Evolutionary conservation across 2,329 filamentous ascomycete genomes (phyloP).

Genomic region (Dothistroma pini): DNA sequence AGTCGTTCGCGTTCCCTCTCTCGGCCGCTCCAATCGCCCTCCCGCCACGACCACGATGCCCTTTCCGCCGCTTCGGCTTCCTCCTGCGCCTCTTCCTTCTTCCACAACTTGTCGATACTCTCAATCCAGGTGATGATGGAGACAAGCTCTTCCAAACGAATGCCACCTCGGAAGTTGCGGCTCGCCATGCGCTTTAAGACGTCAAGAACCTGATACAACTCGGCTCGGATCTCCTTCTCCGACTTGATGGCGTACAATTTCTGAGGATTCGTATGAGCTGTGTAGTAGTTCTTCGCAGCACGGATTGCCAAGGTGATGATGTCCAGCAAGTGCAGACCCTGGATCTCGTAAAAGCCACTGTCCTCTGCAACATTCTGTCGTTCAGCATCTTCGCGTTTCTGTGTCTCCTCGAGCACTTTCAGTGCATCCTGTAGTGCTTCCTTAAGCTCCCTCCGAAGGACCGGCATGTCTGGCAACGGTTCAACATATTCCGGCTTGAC

Average conservation of each 20-base stretch:
- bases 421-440: slow-evolving; percentile 66
- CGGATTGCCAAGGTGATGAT: slow-evolving; percentile 93
- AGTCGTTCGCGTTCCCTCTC: slow-evolving; percentile 76
- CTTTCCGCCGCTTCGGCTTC: slow-evolving; percentile 68
- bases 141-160: slow-evolving; percentile 72
- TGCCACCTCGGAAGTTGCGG: slow-evolving; percentile 78
- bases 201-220: slow-evolving; percentile 82
- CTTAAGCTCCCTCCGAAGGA: slow-evolving; percentile 68
- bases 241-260: slow-evolving; percentile 81
- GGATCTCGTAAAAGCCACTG: slow-evolving; percentile 76
- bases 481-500: slow-evolving; percentile 76
- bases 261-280: slow-evolving; percentile 81
- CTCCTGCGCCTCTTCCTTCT: slow-evolving; percentile 73
- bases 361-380: slow-evolving; percentile 36
- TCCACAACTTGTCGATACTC: slow-evolving; percentile 71
- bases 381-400: slow-evolving; percentile 25
- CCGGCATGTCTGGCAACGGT: slow-evolving; percentile 76
- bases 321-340: slow-evolving; percentile 88
- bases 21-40: slow-evolving; percentile 66
- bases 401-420: slow-evolving; percentile 61
- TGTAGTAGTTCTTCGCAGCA: slow-evolving; percentile 95
- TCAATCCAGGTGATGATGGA: slow-evolving; percentile 75
- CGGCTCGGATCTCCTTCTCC: slow-evolving; percentile 78
- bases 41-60: slow-evolving; percentile 72
- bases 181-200: slow-evolving; percentile 88